Evolutionary conservation across 2,329 filamentous ascomycete genomes (phyloP).

Genomic region (Calonectria multiphialidica): DNA sequence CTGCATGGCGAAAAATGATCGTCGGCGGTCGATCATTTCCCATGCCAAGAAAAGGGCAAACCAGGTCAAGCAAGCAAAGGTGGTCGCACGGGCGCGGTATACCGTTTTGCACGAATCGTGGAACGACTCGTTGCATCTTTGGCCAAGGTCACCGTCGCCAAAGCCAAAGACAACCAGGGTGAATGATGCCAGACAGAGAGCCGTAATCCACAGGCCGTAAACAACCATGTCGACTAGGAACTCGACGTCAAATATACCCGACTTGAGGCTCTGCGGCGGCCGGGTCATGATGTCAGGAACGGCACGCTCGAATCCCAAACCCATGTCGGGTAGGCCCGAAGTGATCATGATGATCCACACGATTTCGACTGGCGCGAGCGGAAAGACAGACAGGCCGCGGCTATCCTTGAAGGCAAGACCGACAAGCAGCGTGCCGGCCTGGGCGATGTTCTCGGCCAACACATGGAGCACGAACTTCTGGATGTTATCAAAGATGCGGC

Average conservation of each 20-base stretch:
- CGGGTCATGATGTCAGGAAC: constrained; percentile 77
- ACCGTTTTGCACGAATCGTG: constrained; percentile 67
- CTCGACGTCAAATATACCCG: constrained; percentile 74
- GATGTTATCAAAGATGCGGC: constrained; percentile 80
- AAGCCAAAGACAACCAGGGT: constrained; percentile 63
- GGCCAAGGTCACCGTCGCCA: constrained; percentile 67
- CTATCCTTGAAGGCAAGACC: constrained; percentile 78
- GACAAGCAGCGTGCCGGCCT: constrained; percentile 76
- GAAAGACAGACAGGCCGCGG: constrained; percentile 75
- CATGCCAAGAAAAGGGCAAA: constrained; percentile 81
- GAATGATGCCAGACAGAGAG: constrained; percentile 67
- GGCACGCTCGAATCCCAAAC: constrained; percentile 77
- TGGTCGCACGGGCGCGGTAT: constrained; percentile 78
- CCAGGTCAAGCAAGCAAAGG: constrained; percentile 82
- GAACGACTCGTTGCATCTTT: constrained; percentile 70
- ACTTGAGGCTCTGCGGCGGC: constrained; percentile 71
- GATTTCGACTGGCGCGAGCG: constrained; percentile 78
- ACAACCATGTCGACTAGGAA: constrained; percentile 75
- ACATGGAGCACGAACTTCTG: constrained; percentile 79
- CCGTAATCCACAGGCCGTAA: constrained; percentile 76
- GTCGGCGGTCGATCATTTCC: constrained; percentile 79
- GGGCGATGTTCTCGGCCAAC: constrained; percentile 76
- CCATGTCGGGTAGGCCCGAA: constrained; percentile 80
- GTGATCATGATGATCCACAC: constrained; percentile 87
- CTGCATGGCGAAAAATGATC: constrained; percentile 80